These are phyloP conservation scores for Chaetoceros muelleri DNA, from an alignment of 108 stramenopile genomes.

Conservation along the genomic window DNA sequence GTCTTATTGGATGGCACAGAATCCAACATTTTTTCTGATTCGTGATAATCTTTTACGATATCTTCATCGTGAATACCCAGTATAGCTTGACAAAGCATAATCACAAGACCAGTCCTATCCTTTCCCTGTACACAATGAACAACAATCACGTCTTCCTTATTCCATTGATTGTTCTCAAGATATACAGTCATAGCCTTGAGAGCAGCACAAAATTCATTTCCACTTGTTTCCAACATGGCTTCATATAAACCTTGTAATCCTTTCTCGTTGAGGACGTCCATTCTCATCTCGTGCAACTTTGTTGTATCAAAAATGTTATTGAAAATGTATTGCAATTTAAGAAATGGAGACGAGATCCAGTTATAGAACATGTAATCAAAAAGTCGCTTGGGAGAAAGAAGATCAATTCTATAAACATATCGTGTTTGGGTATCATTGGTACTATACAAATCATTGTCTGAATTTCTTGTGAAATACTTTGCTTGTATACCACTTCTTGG, in stretches of 20 bases:
- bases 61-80: conserved; percentile 16
- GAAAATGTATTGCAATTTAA: neutral
- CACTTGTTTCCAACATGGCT: conserved; percentile 31
- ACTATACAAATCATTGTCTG: neutral
- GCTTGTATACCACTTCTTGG: neutral
- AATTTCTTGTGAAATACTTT: neutral
- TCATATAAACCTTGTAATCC: conserved; percentile 35
- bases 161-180: conserved; percentile 13
- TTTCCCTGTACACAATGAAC: conserved; percentile 51
- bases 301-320: conserved; percentile 7
- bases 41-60: conserved; percentile 28
- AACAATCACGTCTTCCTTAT: neutral
- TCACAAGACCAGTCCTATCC: conserved; percentile 35
- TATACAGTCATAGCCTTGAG: conserved; percentile 19
- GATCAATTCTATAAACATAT: conserved; percentile 20
- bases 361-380: conserved; percentile 14
- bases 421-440: conserved; percentile 1
- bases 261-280: conserved; percentile 19
- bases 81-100: conserved; percentile 32
- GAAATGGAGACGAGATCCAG: conserved; percentile 10
- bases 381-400: conserved; percentile 10
- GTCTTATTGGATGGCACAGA: neutral
- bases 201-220: conserved; percentile 11
- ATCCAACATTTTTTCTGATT: conserved; percentile 3
- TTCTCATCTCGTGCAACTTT: conserved; percentile 16